Percentiles rank a stretch among this genome's conserved stretches.
These are phyloP conservation scores for Clavispora vitiphila DNA, from an alignment of 805 yeast species.

Conservation along the genomic window DNA sequence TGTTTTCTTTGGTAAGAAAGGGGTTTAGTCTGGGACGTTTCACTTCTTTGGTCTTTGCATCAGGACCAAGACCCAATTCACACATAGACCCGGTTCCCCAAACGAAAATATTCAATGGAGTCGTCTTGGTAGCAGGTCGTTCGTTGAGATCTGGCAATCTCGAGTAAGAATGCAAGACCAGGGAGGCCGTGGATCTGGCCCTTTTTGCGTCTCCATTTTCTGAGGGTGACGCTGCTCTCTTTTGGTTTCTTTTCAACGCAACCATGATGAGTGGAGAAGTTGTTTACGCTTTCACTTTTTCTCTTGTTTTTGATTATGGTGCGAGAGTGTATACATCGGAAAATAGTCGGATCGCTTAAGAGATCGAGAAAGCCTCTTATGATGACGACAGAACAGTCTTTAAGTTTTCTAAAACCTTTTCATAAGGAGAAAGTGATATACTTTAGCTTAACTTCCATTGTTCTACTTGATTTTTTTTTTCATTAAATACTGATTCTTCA, in stretches of 20 bases:
- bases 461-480: no score
- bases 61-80: constrained; percentile 95
- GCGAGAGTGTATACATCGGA: background rate
- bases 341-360: no score
- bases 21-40: constrained; percentile 94
- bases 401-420: no score
- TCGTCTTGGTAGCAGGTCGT: constrained; percentile 32
- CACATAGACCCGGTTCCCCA: constrained; percentile 99
- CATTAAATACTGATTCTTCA: background rate
- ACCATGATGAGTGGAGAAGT: constrained; percentile 33
- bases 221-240: constrained; percentile 15
- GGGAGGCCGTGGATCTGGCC: constrained; percentile 31
- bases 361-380: no score
- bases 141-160: constrained; percentile 43
- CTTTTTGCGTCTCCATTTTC: constrained; percentile 21
- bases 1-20: constrained; percentile 48
- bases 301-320: constrained; percentile 1
- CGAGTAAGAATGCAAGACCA: constrained; percentile 46
- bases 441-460: no score
- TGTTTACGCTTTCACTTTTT: background rate
- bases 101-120: constrained; percentile 71
- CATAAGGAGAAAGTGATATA: no score
- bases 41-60: constrained; percentile 85
- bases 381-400: no score
- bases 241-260: constrained; percentile 36